Base-by-base conservation (phyloP, 305 asterid genomes). In the Fraxinus velutina region DNA sequence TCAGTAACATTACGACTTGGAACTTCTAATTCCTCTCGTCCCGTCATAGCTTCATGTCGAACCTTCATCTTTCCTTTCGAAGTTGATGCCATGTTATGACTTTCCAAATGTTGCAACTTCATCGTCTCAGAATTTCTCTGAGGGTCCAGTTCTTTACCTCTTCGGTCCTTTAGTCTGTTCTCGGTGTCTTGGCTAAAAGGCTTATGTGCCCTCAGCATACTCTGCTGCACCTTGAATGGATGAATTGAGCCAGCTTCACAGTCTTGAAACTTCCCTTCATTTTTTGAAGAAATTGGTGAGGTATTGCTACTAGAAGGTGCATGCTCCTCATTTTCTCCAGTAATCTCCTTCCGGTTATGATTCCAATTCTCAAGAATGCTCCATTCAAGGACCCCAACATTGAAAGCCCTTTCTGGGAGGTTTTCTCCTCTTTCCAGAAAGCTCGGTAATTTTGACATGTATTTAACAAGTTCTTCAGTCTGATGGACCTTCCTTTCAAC, bases 361-460 rank as follows among this genome's bases (percentile, higher is more conserved):
- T 90, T 92, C 97, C 97, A 93, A 60, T 88, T 92, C 87, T 93
- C 91, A 66, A 93, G 92, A 77, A 82, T 90, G 70, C 88, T 73
- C 97, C 97, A 93, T 64, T 92, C 93, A 36, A 93, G 93, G 81
- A 93, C 97, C 39, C 97, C 97, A 21, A 92, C 76, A 71, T 85
- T 91, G 84, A 92, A 89, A 73, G 95, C 87, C 84, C 89, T 92
- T 71, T 93, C 95, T 82, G 87, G 82, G 44, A 81, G 75, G 33
- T 85, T 81, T 80, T 83, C 89, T 75, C 92, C 97, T 66, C 78
- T 88, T 87, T 92, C 93, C 82, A 93, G 88, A 83, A 86, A 93
- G 77, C 75, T 83, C 3, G 97, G 97, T 82, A 93, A 91, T 85
- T 86, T 88, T n/a, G 97, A 92, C 97, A 93, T 93, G 92, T 90